Percentiles rank a stretch among this genome's conserved stretches.
These are phyloP conservation scores for Sabuloglossum arenarium DNA, from an alignment of 495 filamentous ascomycete species.

Conservation along the genomic window DNA sequence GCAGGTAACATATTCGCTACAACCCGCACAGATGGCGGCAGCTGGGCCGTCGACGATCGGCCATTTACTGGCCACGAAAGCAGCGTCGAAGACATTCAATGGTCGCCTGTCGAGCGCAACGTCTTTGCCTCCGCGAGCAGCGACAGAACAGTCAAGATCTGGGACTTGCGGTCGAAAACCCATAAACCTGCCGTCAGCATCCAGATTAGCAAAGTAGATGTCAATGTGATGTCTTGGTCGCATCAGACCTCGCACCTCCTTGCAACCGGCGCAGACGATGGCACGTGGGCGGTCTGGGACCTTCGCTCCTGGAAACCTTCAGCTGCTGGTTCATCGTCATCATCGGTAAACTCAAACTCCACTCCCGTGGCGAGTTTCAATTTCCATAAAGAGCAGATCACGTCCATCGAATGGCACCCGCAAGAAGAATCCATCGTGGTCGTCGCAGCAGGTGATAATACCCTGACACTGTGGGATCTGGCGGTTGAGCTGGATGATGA, in stretches of 20 bases:
- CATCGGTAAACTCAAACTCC: slow-evolving; percentile 24
- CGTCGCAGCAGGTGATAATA: slow-evolving; percentile 82
- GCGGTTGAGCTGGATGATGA: slow-evolving; percentile 93
- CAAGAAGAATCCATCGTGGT: slow-evolving; percentile 87
- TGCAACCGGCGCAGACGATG: slow-evolving; percentile 84
- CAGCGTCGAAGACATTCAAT: slow-evolving; percentile 87
- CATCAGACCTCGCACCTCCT: slow-evolving; percentile 68
- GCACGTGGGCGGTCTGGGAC: slow-evolving; percentile 92
- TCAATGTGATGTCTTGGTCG: slow-evolving; percentile 94
- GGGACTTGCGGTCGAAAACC: slow-evolving; percentile 81
- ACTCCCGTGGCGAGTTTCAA: slow-evolving; percentile 70
- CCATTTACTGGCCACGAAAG: slow-evolving; percentile 65
- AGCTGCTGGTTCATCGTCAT: slow-evolving; percentile 19
- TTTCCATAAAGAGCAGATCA: slow-evolving; percentile 92
- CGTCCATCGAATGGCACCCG: slow-evolving; percentile 92
- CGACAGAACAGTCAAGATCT: slow-evolving; percentile 87
- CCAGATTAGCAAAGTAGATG: slow-evolving; percentile 60
- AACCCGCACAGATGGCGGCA: slow-evolving; percentile 64
- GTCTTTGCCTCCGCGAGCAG: slow-evolving; percentile 86
- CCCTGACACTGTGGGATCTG: slow-evolving; percentile 89
- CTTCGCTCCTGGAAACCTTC: slow-evolving; percentile 74
- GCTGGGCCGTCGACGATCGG: slow-evolving; percentile 63
- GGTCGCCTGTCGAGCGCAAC: slow-evolving; percentile 76
- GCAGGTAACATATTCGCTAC: slow-evolving; percentile 75
- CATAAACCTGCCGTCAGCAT: slow-evolving; percentile 70